Evolutionary conservation across 2,329 filamentous ascomycete species (phyloP).

Genomic region (Fusarium sp.): DNA sequence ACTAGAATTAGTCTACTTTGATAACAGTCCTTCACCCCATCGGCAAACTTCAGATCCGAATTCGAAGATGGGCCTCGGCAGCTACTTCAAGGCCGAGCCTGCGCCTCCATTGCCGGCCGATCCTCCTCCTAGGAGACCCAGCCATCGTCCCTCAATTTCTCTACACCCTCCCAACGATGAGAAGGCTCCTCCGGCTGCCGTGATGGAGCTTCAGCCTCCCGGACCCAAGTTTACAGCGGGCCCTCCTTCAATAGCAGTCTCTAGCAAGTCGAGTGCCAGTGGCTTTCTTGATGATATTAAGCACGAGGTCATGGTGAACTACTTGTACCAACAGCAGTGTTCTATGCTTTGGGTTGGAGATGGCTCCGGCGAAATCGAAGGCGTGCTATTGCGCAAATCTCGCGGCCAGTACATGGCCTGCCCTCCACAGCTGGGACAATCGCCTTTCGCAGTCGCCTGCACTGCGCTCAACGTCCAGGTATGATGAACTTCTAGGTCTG

Average conservation of each 20-base stretch:
- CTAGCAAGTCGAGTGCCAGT: constrained; percentile 56
- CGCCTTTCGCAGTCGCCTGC: constrained; percentile 73
- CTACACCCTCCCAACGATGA: constrained; percentile 49
- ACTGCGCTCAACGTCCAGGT: constrained; percentile 79
- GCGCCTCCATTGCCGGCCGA: constrained; percentile 27
- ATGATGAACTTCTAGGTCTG: constrained; percentile 38
- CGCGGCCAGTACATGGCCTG: constrained; percentile 79
- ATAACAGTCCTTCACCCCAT: background rate
- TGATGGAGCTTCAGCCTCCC: constrained; percentile 62
- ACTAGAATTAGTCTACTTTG: background rate
- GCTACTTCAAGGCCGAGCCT: constrained; percentile 69
- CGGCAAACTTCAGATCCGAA: background rate
- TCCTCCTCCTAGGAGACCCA: constrained; percentile 27
- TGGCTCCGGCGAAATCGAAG: constrained; percentile 75
- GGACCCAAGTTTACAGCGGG: constrained; percentile 62
- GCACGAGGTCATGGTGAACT: constrained; percentile 87
- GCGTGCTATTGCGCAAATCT: constrained; percentile 77
- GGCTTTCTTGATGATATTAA: constrained; percentile 78
- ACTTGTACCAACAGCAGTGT: constrained; percentile 84
- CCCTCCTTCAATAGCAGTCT: constrained; percentile 65
- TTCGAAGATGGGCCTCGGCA: constrained; percentile 68
- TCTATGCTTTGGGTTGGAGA: constrained; percentile 80
- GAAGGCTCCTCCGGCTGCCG: constrained; percentile 51
- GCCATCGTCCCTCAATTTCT: constrained; percentile 37
- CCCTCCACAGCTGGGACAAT: constrained; percentile 72